Base-by-base conservation (phyloP, 1,139 yeast species). In the Taphrina wiesneri region DNA sequence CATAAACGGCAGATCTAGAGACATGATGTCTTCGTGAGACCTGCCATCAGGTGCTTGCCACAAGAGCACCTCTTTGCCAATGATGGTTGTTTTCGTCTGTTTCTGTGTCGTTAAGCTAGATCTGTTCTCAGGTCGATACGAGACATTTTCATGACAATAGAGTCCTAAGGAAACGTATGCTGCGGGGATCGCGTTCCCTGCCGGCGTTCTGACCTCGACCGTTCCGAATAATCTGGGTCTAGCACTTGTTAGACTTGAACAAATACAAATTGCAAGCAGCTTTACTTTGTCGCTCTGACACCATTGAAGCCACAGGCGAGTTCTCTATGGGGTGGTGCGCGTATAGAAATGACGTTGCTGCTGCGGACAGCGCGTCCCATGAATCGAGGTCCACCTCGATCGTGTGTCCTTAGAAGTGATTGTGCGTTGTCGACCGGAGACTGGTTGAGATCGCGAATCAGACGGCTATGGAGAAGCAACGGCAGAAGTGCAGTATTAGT, bases 271-370 rank as follows among this genome's bases (percentile, higher is more conserved):
- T 45, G 3, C 11, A 17, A 21, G n/a, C 13, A 9, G 15, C 51
- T 3, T 54, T 39, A 54, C 59, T 54, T 36, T 60, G 64, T 60
- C 19, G 64, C 64, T n/a, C 57, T 41, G 21, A 60, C 51, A 19
- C 64, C 64, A 30, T 60, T 60, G 57, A 60, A 60, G 21, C 64
- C 64, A 19, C 56, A 52, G 21, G 64, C 64, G 23, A 60, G 52
- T 28, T 60, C 64, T n/a, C 56, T 28, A 36, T 60, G 64, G 2
- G 64, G 64, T 15, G 64, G 64, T 23, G 64, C 64, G 43, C 64
- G 64, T 17, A 60, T 60, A 25, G 64, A 60, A 41, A 60, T 28
- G 49, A 60, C 57, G 26, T 59, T 59, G 25, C 59, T 30, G 39
- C 13, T 45, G 36, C 59, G 59, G 7, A 36, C 36, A 36, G 59